Conservation (phyloP, 2,329 filamentous ascomycete species). For the Amylocarpus encephaloides region DNA sequence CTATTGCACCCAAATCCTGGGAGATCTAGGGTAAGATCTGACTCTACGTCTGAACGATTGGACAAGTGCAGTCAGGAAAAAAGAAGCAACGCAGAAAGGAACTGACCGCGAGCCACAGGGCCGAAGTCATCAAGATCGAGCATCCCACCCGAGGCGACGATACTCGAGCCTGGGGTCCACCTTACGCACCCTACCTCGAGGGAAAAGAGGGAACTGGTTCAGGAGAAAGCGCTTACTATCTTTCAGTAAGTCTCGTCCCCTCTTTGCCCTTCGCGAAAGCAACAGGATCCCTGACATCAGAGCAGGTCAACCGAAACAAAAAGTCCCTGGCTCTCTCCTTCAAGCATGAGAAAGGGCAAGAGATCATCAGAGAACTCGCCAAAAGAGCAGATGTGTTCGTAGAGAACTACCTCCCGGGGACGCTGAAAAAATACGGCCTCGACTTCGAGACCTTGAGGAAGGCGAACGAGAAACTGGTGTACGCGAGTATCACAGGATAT, state of each 20-base stretch:
- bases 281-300: not conserved
- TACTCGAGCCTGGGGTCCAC: conserved; percentile 92
- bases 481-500: conserved; percentile 95
- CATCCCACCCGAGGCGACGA: conserved; percentile 89
- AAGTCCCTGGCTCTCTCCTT: conserved; percentile 91
- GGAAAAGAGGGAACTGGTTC: conserved; percentile 56
- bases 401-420: conserved; percentile 91
- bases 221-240: conserved; percentile 91
- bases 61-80: not conserved
- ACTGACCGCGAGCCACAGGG: conserved; percentile 44
- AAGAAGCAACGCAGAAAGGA: too few species aligned
- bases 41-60: conserved; percentile 23
- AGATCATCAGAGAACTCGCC: conserved; percentile 79
- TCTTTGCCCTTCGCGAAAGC: not conserved
- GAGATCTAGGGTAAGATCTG: conserved; percentile 76
- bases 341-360: conserved; percentile 73
- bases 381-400: conserved; percentile 87
- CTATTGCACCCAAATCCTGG: conserved; percentile 94
- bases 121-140: conserved; percentile 96
- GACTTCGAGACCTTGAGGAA: conserved; percentile 75
- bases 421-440: conserved; percentile 82
- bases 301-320: conserved; percentile 90
- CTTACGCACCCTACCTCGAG: conserved; percentile 73
- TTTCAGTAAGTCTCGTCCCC: conserved; percentile 55
- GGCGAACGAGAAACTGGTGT: conserved; percentile 83